phyloP scores from a whole-genome alignment of 2,329 filamentous ascomycete genomes.

The Fonsecaea pugnacius region DNA sequence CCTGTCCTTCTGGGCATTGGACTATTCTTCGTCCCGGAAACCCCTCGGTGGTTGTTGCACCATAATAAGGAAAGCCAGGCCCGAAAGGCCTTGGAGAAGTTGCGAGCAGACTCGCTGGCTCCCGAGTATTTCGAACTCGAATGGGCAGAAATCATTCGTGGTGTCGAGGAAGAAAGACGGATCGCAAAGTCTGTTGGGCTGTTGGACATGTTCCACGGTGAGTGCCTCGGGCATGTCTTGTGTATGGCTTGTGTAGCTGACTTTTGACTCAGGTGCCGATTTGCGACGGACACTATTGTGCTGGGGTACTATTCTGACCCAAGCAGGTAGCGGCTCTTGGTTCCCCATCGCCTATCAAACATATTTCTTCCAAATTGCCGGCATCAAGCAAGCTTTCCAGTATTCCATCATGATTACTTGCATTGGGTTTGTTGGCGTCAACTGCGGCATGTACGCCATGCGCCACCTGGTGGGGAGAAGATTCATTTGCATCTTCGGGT shows the following conservation, averaged over 20 bases:
- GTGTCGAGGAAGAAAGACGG: conserved; percentile 31
- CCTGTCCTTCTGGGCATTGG: conserved; percentile 36
- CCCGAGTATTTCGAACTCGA: conserved; percentile 29
- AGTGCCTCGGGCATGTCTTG: not conserved
- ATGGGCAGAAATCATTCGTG: conserved; percentile 32
- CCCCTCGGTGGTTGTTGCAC: conserved; percentile 39
- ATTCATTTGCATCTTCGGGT: conserved; percentile 54
- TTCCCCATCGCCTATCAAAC: conserved; percentile 58
- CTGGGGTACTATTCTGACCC: conserved; percentile 54
- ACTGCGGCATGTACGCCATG: conserved; percentile 57
- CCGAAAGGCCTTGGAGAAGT: conserved; percentile 10
- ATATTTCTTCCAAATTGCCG: conserved; percentile 47
- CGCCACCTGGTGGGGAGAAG: conserved; percentile 55
- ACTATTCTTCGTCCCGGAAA: conserved; percentile 40
- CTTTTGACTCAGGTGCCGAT: conserved; percentile 46
- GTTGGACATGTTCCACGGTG: conserved; percentile 31
- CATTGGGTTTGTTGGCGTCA: conserved; percentile 55
- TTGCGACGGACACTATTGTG: conserved; percentile 56
- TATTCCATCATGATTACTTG: conserved; percentile 58
- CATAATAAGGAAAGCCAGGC: conserved; percentile 31
- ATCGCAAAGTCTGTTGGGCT: conserved; percentile 22
- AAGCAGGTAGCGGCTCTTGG: conserved; percentile 54
- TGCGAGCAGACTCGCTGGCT: conserved; percentile 15
- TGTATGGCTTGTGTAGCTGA: not conserved
- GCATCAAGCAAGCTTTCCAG: conserved; percentile 53